Conservation (phyloP, 108 stramenopile species). For the Aurantiochytrium sp. region DNA sequence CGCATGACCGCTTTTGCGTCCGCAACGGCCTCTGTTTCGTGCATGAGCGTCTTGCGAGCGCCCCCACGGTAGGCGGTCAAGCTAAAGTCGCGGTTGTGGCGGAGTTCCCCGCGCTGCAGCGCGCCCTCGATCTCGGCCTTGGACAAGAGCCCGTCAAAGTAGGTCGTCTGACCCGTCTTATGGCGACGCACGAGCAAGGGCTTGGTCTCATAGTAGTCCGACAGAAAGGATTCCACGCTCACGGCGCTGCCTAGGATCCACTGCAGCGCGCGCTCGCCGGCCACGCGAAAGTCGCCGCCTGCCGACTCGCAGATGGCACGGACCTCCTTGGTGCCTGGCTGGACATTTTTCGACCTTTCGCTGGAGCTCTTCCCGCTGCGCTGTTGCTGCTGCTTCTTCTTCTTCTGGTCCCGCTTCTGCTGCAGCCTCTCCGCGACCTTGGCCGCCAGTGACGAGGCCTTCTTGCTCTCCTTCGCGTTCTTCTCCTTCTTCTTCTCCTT, state of each 20-base stretch:
- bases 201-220: slow-evolving; percentile 72
- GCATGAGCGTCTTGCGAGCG: slow-evolving; percentile 65
- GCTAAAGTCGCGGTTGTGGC: slow-evolving; percentile 77
- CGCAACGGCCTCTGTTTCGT: slow-evolving; percentile 61
- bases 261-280: slow-evolving; percentile 40
- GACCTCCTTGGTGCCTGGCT: neutral
- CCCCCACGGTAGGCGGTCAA: slow-evolving; percentile 76
- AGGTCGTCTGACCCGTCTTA: neutral
- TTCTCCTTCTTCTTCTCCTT: neutral
- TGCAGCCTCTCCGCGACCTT: no score
- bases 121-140: slow-evolving; percentile 54
- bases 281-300: neutral
- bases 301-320: neutral
- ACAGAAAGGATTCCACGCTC: slow-evolving; percentile 64
- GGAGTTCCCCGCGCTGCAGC: slow-evolving; percentile 22
- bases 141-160: slow-evolving; percentile 61
- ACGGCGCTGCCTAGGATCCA: slow-evolving; percentile 63
- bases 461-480: no score
- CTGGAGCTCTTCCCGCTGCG: no score
- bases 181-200: slow-evolving; percentile 54
- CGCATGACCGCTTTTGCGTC: slow-evolving; percentile 71
- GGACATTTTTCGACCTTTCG: no score
- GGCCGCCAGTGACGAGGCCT: no score
- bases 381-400: no score
- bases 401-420: no score